Base-by-base conservation (phyloP, 2,329 filamentous ascomycete genomes). In the Cladobotryum mycophilum region DNA sequence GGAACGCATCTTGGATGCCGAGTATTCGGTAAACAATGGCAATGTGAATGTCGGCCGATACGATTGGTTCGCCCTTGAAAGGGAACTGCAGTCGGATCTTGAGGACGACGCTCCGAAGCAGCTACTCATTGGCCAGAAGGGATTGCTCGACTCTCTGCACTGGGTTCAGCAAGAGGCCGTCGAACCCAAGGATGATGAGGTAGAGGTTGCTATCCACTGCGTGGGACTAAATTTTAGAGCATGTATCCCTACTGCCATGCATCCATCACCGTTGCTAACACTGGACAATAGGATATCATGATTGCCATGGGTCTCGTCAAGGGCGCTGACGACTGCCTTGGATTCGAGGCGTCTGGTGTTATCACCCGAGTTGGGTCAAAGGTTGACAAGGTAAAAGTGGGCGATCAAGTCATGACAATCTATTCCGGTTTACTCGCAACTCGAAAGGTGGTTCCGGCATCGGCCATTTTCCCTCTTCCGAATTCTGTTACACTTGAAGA, bases 341-440 rank as follows among this genome's bases (percentile, higher is more conserved):
- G 62, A 14, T 55, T 60, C 13, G 71, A 72, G 52, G 58, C 55
- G 7, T 55, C 61, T 11, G 63, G 61, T 7, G 48, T 62, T 11
- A 52, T 64, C 13, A 53, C 41, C 3, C 45, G 45, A 11, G 45
- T 55, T 2, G 58, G 58, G 18, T n/a, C 59, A 0, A 20, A 11
- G 8, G 56, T 57, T 3, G 36, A 49, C 2, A 17, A 44, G 3
- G 55, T 70, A 8, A 45, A 50, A 1, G 34, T 59, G 0, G 70
- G 70, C 8, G 68, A 73, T 43, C 61, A 64, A 0, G 69, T 72
- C 6, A 62, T 48, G 38, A 45, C 46, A 5, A 49, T 49, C 12
- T 37, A 38, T 13, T 14, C 36, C 4, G 49, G 49, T 13, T 45
- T 41, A 5, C 44, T 52, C 36, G 22, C 49, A 7, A 52, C 46